Evolutionary conservation across 805 yeast species (phyloP), one percentile per base, ranked within the genome.

Genomic region (Naumovozyma castellii): DNA sequence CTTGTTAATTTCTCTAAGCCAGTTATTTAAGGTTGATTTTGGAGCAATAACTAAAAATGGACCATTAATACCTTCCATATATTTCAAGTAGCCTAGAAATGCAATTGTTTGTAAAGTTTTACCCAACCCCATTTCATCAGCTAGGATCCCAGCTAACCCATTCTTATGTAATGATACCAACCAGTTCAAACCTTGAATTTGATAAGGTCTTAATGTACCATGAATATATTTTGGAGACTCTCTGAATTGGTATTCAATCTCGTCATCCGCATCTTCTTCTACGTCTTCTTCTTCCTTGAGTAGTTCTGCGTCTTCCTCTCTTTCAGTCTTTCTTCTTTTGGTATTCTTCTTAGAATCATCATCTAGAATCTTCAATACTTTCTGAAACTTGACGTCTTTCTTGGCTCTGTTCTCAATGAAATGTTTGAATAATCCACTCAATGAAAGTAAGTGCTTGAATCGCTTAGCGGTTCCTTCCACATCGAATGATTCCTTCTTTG

Each of bases 101-200:
- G 90, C 75, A 47, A 83, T 82, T 0, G 90, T 83, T 59, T 83
- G 92, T 43, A 83, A 64, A 3, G 92, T 83, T 55, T 83, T 83
- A 48, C 92, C 92, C 45, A 83, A 64, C 3, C 92, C 92, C 92
- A 83, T 83, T 61, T 83, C 92, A 61, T 83, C 92, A 1, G 92
- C 92, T 44, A 83, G 66, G 28, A 83, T 82, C 45, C 92, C 92
- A 1, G 83, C 73, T 36, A 83, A 62, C 44, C 76, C 74, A 62
- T 80, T 80, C 45, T 76, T 80, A 50, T 78, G 75, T 43, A 83
- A 61, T 1, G 81, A 71, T n/a, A 82, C 72, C 50, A 83, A 63
- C 94, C 94, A 83, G 57, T 83, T 83, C 45, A 83, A 65, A 46
- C 92, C 94, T 57, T 80, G 87, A 46, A 83, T 71, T 61, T 83